phyloP scores from a whole-genome alignment of 148 eudicot genomes.

The Spergularia marina region DNA sequence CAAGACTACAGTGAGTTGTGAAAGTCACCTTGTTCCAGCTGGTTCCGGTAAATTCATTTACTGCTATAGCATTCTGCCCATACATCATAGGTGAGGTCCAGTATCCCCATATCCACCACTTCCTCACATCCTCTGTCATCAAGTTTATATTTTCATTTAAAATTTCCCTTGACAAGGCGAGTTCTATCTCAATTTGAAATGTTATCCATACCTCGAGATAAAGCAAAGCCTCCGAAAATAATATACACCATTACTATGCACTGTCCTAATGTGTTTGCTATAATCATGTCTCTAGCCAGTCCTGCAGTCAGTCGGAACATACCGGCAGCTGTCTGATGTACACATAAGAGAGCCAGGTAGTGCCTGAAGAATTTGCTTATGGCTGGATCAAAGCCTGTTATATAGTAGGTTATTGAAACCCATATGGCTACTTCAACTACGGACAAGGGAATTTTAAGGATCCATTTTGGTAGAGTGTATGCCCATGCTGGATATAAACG shows the following conservation, averaged over 20 bases:
- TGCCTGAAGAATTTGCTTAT: slow-evolving; percentile 21
- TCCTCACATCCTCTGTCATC: slow-evolving; percentile 21
- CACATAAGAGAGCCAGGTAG: slow-evolving; percentile 10
- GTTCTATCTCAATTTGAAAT: background rate
- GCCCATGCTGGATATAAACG: slow-evolving; percentile 39
- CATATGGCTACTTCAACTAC: slow-evolving; percentile 23
- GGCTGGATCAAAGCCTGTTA: slow-evolving; percentile 35
- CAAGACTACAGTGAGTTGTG: background rate
- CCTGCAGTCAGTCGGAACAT: slow-evolving; percentile 28
- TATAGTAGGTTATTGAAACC: slow-evolving; percentile 33
- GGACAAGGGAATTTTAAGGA: slow-evolving; percentile 32
- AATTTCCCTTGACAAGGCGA: background rate
- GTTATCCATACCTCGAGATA: slow-evolving; percentile 25
- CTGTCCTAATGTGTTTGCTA: slow-evolving; percentile 30
- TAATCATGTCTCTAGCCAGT: slow-evolving; percentile 20
- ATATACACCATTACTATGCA: slow-evolving; percentile 17
- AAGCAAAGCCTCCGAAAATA: slow-evolving; percentile 35
- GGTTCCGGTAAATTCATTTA: slow-evolving; percentile 36
- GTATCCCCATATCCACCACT: slow-evolving; percentile 36
- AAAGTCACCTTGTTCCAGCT: slow-evolving; percentile 22
- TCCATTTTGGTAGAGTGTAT: slow-evolving; percentile 34
- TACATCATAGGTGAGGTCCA: slow-evolving; percentile 41
- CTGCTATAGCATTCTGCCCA: slow-evolving; percentile 30
- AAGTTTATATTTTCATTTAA: background rate
- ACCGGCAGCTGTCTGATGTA: slow-evolving; percentile 29